Evolutionary conservation across 371 early-diverging fungal species (phyloP), one percentile per base, ranked within the genome.

Genomic region (Zychaea mexicana): DNA sequence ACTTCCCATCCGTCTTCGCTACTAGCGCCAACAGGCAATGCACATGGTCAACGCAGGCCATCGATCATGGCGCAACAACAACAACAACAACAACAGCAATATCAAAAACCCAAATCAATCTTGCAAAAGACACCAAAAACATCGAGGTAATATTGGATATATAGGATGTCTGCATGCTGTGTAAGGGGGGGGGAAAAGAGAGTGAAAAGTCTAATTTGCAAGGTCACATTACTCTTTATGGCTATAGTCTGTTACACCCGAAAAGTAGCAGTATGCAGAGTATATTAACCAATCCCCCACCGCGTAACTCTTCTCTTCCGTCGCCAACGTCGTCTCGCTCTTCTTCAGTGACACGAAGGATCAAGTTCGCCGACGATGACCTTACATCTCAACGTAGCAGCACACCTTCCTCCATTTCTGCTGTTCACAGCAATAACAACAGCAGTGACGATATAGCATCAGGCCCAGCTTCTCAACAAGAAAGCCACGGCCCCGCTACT

Each of bases 281-380:
- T 47, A 61, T 64, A 21, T 36, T 61, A 49, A 38, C 62, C 2
- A 33, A 62, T 6, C 68, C 64, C 30, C 68, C 68, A 10, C 65
- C 69, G 6, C 69, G 69, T 15, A 49, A 54, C 15, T 69, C 69
- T 12, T 69, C 68, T 2, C 55, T 62, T 13, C 56, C 46, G 12
- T 63, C 60, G 28, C 61, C 64, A 21, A 64, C 68, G 19, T n/a
- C 65, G 19, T 61, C 64, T 17, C 64, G 65, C 5, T 62, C 69
- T n/a, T 65, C 65, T 26, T 64, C 69, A 13, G 26, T 57, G 10
- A 61, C 39, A 21, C 36, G 58, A 42, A 31, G 42, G 9, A 65
- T 64, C 58, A 58, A 63, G 38, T 65, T 65, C 42, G 65, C 64
- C 1, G 69, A 69, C 21, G 65, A 69, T 33, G 42, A 61, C n/a